Evolutionary conservation across 495 filamentous ascomycete genomes (phyloP).

Genomic region (Tuber borchii): DNA sequence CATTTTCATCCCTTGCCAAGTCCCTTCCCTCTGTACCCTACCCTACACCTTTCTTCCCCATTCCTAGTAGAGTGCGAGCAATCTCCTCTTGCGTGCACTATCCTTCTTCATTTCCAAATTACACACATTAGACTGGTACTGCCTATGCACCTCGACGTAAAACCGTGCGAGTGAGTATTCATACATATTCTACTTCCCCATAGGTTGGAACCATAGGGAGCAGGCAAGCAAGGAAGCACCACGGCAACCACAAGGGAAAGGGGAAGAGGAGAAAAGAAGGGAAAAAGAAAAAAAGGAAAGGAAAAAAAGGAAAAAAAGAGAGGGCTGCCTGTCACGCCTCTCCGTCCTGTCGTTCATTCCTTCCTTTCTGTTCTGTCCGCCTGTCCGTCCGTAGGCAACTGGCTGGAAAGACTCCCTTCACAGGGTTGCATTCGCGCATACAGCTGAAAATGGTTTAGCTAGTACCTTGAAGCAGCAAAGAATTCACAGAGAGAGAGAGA

Average conservation of each 20-base stretch:
- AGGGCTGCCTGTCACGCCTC: constrained; percentile 2
- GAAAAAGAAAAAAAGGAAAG: background rate
- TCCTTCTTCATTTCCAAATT: background rate
- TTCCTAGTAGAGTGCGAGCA: background rate
- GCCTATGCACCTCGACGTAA: background rate
- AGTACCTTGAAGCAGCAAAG: background rate
- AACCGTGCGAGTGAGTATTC: background rate
- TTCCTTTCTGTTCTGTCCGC: background rate
- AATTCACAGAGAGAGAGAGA: background rate
- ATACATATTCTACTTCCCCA: background rate
- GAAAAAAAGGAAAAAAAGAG: background rate
- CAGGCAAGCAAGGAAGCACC: background rate
- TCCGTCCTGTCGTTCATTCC: background rate
- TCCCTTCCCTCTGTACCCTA: background rate
- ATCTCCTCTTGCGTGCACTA: background rate
- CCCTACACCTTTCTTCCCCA: background rate
- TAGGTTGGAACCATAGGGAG: background rate
- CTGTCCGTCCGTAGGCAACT: background rate
- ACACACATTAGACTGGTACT: background rate
- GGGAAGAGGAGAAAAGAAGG: background rate
- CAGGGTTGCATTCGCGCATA: background rate
- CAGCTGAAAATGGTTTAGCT: constrained; percentile 2
- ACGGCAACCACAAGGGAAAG: background rate
- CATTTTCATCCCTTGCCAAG: background rate
- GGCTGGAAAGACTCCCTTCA: background rate